Percentiles rank a stretch among this genome's conserved stretches.
Evolutionary conservation across 139 green algal genomes (phyloP).

Genomic region (Closterium sp.): DNA sequence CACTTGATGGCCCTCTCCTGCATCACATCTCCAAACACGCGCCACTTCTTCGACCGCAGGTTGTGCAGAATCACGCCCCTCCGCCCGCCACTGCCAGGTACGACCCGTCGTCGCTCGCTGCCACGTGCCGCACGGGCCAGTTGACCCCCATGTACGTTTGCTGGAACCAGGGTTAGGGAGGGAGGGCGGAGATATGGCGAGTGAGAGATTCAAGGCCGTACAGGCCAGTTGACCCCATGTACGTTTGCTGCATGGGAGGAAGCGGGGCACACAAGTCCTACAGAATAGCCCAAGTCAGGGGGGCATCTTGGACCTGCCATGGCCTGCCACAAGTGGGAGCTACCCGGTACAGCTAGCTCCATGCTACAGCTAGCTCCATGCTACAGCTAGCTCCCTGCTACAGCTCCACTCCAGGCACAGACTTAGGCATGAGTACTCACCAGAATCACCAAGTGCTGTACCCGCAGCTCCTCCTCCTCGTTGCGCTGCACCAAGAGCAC

Average conservation of each 20-base stretch:
- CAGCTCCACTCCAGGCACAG: too few species aligned
- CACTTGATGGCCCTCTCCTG: slow-evolving; percentile 67
- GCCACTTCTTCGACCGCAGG: slow-evolving; percentile 65
- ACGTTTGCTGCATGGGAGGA: too few species aligned
- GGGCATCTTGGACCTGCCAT: too few species aligned
- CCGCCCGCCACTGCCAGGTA: slow-evolving; percentile 81
- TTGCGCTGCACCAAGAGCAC: slow-evolving; percentile 75
- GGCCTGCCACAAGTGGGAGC: too few species aligned
- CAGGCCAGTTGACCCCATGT: neutral
- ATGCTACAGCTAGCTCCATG: too few species aligned
- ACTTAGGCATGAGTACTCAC: too few species aligned
- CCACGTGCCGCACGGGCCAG: slow-evolving; percentile 54
- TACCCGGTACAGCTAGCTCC: too few species aligned
- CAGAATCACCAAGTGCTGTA: slow-evolving; percentile 24
- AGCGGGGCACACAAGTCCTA: too few species aligned
- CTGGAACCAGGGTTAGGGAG: neutral
- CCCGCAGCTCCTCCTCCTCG: slow-evolving; percentile 40
- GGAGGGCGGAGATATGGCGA: neutral
- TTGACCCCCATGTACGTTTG: slow-evolving; percentile 58
- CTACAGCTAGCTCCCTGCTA: too few species aligned
- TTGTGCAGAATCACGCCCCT: slow-evolving; percentile 76
- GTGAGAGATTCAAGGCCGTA: neutral
- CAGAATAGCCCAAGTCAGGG: too few species aligned
- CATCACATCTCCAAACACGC: slow-evolving; percentile 82
- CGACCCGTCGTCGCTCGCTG: slow-evolving; percentile 56